Conservation (phyloP, 1,284 basidiomycete species). For the Cryptococcus sp. region DNA sequence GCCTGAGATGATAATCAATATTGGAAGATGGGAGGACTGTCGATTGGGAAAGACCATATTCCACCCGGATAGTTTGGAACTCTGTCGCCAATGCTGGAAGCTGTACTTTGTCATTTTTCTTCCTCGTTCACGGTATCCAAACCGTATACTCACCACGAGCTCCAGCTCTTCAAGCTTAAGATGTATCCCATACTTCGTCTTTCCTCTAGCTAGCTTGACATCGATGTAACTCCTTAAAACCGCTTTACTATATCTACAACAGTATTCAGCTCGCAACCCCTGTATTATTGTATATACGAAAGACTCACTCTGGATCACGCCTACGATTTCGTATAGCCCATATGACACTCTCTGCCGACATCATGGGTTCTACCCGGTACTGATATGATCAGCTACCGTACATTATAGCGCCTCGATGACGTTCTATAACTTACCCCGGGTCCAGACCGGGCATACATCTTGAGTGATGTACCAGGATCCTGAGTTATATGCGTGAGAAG, state of each 20-base stretch:
- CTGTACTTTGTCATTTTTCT: neutral
- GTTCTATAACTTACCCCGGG: no score
- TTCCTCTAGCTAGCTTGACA: slow-evolving; percentile 25
- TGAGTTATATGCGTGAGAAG: no score
- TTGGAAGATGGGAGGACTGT: slow-evolving; percentile 1
- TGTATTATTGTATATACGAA: no score
- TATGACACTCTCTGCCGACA: slow-evolving; percentile 1
- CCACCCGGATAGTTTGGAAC: slow-evolving; percentile 9
- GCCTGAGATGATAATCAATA: neutral
- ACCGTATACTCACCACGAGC: slow-evolving; percentile 19
- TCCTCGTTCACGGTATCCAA: neutral
- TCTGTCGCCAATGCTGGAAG: neutral
- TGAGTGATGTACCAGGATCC: no score
- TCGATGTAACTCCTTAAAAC: slow-evolving; percentile 31
- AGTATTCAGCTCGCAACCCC: neutral
- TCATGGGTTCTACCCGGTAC: neutral
- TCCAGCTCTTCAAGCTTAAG: slow-evolving; percentile 32
- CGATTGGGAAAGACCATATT: slow-evolving; percentile 8
- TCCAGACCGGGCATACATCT: no score
- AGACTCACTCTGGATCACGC: neutral
- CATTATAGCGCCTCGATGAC: no score
- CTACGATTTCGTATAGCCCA: neutral
- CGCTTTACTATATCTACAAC: slow-evolving; percentile 22
- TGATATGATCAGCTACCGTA: neutral
- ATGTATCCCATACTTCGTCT: slow-evolving; percentile 19